Percentiles rank a stretch among this genome's conserved stretches.
Evolutionary conservation across 2,329 filamentous ascomycete genomes (phyloP).

Genomic region (Niveomyces coronatus): DNA sequence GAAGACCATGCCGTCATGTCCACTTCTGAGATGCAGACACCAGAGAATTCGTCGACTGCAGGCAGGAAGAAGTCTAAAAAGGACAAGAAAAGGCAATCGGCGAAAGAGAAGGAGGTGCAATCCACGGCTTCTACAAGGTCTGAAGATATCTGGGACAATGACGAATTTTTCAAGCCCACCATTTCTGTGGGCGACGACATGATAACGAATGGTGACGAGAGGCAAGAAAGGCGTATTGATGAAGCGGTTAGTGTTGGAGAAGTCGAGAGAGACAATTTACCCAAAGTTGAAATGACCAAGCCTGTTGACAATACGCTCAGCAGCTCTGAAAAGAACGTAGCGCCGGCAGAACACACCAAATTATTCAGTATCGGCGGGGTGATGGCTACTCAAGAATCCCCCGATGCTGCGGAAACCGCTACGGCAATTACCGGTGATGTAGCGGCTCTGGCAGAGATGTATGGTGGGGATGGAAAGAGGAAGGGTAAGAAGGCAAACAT

Average conservation of each 20-base stretch:
- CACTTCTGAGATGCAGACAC: not conserved
- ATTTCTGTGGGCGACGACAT: slow-evolving; percentile 1
- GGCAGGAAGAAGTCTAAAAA: slow-evolving; percentile 20
- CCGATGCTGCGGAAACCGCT: slow-evolving; percentile 15
- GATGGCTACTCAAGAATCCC: slow-evolving; percentile 1
- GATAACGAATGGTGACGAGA: slow-evolving; percentile 7
- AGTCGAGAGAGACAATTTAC: slow-evolving; percentile 8
- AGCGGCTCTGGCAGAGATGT: slow-evolving; percentile 25
- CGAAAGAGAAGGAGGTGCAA: not conserved
- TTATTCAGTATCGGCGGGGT: not conserved
- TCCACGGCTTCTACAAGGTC: slow-evolving; percentile 10
- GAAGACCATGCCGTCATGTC: slow-evolving; percentile 3
- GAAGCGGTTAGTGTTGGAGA: slow-evolving; percentile 11
- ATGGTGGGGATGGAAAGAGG: slow-evolving; percentile 20
- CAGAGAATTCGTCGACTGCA: slow-evolving; percentile 4
- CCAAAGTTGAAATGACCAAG: slow-evolving; percentile 9
- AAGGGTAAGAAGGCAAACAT: slow-evolving; percentile 28
- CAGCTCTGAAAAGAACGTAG: slow-evolving; percentile 5
- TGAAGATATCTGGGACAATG: slow-evolving; percentile 15
- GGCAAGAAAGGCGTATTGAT: slow-evolving; percentile 8
- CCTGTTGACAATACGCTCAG: slow-evolving; percentile 9
- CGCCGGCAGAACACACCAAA: slow-evolving; percentile 1
- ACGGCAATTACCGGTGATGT: slow-evolving; percentile 20
- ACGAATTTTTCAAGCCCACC: slow-evolving; percentile 14
- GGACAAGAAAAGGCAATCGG: slow-evolving; percentile 25